phyloP scores from a whole-genome alignment of 1,139 yeast species.

The Candida sanyaensis region DNA sequence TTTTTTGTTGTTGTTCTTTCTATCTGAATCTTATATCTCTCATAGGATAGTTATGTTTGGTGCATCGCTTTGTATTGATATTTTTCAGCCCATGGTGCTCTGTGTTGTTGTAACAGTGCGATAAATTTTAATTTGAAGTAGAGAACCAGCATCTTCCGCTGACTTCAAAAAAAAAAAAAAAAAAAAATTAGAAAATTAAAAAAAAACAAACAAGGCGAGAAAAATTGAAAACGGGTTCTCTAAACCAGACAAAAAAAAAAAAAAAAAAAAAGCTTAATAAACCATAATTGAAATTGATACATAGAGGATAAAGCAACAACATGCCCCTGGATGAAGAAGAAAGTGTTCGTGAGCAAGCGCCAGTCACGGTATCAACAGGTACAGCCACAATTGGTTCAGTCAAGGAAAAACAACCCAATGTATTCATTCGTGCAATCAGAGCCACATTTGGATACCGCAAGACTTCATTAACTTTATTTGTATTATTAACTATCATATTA shows the following conservation, averaged over 20 bases:
- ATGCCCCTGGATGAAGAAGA: slow-evolving; percentile 4
- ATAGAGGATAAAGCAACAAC: not conserved
- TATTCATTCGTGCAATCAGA: slow-evolving; percentile 29
- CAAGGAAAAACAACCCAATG: slow-evolving; percentile 20
- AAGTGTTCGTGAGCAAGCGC: not conserved
- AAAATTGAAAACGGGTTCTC: not conserved
- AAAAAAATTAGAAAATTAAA: not conserved
- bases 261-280: not conserved
- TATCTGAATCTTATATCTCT: too few relatives aligned
- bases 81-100: too few relatives aligned
- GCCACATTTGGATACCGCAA: slow-evolving; percentile 59
- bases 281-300: not conserved
- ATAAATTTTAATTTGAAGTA: too few relatives aligned
- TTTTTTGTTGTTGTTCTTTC: too few relatives aligned
- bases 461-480: slow-evolving; percentile 56
- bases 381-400: not conserved
- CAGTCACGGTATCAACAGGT: not conserved
- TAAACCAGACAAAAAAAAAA: not conserved
- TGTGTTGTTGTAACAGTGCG: too few relatives aligned
- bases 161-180: not conserved
- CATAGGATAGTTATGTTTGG: too few relatives aligned
- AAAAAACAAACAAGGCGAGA: not conserved
- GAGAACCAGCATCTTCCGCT: too few relatives aligned
- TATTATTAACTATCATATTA: slow-evolving; percentile 39
- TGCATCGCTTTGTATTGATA: too few relatives aligned